Evolutionary conservation across 257 asterid species (phyloP).

Genomic region (Coffea eugenioides): DNA sequence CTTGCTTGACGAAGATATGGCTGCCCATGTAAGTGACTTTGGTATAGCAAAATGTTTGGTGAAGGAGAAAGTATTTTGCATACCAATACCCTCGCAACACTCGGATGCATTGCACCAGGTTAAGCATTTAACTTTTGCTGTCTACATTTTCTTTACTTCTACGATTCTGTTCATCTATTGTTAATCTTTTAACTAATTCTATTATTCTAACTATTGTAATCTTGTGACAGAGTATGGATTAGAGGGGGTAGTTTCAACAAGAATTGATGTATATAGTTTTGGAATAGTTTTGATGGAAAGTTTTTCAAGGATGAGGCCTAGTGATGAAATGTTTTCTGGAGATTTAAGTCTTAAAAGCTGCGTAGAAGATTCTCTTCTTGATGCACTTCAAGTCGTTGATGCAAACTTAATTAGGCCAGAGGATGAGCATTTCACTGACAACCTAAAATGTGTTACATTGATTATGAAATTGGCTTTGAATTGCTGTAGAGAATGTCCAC

Average conservation of each 20-base stretch:
- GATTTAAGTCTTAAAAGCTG: neutral
- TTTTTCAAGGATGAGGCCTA: conserved; percentile 1
- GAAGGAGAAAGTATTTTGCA: conserved; percentile 25
- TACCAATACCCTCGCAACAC: conserved; percentile 29
- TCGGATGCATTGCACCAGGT: neutral
- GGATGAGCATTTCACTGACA: conserved; percentile 8
- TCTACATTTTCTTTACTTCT: neutral
- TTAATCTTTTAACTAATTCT: neutral
- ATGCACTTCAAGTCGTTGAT: conserved; percentile 17
- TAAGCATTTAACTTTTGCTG: neutral
- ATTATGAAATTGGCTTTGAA: conserved; percentile 32
- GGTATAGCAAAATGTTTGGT: conserved; percentile 30
- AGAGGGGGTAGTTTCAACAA: neutral
- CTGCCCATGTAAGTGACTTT: conserved; percentile 12
- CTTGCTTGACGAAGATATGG: conserved; percentile 1
- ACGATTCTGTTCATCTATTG: too few species aligned
- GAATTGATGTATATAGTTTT: conserved; percentile 1
- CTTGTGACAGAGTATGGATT: neutral
- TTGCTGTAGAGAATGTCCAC: conserved; percentile 29
- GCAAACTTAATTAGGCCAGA: conserved; percentile 14
- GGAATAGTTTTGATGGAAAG: conserved; percentile 6
- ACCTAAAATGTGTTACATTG: conserved; percentile 19
- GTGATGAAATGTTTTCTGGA: neutral
- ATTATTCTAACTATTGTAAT: neutral
- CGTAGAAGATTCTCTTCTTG: neutral